Evolutionary conservation across 805 yeast species (phyloP).

Genomic region (Metschnikowia cubensis): DNA sequence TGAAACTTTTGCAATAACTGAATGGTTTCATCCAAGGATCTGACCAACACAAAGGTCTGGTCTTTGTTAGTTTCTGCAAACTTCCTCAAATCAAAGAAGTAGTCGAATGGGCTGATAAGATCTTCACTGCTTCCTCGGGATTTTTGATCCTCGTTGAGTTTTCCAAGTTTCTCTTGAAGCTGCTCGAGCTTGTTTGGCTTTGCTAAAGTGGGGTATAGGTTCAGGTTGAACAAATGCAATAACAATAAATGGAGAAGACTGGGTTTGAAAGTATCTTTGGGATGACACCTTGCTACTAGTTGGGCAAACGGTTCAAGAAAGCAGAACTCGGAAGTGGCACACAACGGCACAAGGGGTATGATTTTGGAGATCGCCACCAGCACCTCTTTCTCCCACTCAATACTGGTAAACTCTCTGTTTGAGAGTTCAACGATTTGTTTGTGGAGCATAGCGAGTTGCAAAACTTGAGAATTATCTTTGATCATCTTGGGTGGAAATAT

Average conservation of each 20-base stretch:
- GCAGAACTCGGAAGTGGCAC: neutral
- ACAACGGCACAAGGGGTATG: neutral
- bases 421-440: neutral
- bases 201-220: neutral
- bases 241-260: constrained; percentile 8
- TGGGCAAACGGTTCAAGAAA: constrained; percentile 5
- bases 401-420: neutral
- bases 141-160: neutral
- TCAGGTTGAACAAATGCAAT: constrained; percentile 8
- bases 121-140: neutral
- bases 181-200: neutral
- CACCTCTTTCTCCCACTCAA: constrained; percentile 1
- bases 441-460: neutral
- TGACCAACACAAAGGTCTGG: neutral
- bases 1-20: constrained; percentile 1
- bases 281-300: neutral
- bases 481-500: neutral
- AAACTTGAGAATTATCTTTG: constrained; percentile 1
- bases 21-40: neutral
- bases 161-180: neutral
- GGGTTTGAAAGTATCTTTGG: neutral
- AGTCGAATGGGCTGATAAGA: constrained; percentile 10
- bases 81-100: neutral
- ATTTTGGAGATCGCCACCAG: neutral
- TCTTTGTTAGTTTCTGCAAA: constrained; percentile 1